Evolutionary conservation across 148 eudicot species (phyloP).

Genomic region (Persicaria maculosa): DNA sequence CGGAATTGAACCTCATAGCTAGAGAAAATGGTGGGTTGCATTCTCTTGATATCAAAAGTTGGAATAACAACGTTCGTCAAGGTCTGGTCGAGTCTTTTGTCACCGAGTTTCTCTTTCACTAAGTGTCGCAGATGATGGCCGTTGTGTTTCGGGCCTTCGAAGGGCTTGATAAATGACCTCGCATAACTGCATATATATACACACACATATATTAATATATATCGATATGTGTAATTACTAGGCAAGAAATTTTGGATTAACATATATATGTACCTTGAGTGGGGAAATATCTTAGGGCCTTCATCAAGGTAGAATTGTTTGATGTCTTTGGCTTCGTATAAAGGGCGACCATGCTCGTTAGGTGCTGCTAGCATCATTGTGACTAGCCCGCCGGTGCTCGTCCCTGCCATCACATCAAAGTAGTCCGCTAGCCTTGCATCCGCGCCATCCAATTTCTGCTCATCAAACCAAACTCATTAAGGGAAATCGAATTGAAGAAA

Average conservation of each 20-base stretch:
- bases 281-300: slow-evolving; percentile 39
- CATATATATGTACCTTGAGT: slow-evolving; percentile 16
- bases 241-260: not conserved
- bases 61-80: slow-evolving; percentile 42
- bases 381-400: slow-evolving; percentile 43
- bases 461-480: not conserved
- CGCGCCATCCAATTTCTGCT: slow-evolving; percentile 36
- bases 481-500: no score
- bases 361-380: slow-evolving; percentile 40
- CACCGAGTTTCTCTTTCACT: slow-evolving; percentile 26
- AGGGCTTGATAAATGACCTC: slow-evolving; percentile 16
- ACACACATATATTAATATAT: not conserved
- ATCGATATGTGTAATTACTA: not conserved
- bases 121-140: slow-evolving; percentile 33
- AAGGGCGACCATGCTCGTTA: slow-evolving; percentile 30
- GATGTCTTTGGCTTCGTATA: slow-evolving; percentile 38
- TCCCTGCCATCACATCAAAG: slow-evolving; percentile 43
- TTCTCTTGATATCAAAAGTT: slow-evolving; percentile 36
- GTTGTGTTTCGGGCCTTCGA: slow-evolving; percentile 35
- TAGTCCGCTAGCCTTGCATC: slow-evolving; percentile 42
- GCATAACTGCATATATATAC: slow-evolving; percentile 2
- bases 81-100: slow-evolving; percentile 25
- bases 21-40: slow-evolving; percentile 40
- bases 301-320: slow-evolving; percentile 34
- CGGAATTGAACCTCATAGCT: slow-evolving; percentile 25